Conservation (phyloP, 2,329 filamentous ascomycete species). For the Penicillium sp. region DNA sequence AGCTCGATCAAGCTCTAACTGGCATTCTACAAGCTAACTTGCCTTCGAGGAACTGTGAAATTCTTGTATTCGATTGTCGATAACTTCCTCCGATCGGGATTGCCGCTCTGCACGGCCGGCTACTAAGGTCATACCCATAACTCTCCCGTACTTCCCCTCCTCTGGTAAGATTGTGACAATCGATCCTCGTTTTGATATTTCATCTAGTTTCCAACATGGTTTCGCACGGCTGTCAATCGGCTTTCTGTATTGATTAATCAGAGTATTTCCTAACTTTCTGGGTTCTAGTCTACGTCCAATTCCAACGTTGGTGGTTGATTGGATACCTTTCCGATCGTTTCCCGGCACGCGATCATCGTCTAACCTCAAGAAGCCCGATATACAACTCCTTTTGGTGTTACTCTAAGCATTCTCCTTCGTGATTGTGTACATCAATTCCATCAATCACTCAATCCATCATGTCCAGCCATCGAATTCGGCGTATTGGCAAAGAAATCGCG, state of each 20-base stretch:
- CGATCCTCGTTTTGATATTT: neutral
- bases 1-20: neutral
- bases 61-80: neutral
- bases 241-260: neutral
- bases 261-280: neutral
- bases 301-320: neutral
- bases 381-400: no score
- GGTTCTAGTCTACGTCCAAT: neutral
- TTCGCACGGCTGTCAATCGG: no score
- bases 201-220: neutral
- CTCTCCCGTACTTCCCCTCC: slow-evolving; percentile 25
- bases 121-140: slow-evolving; percentile 1
- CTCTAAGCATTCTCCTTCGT: neutral
- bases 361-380: neutral
- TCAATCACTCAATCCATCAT: slow-evolving; percentile 42
- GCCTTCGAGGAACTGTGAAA: neutral
- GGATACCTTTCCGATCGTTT: no score
- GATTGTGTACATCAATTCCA: slow-evolving; percentile 1
- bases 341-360: neutral
- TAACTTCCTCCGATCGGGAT: neutral
- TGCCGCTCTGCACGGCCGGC: neutral
- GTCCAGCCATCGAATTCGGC: slow-evolving; percentile 61
- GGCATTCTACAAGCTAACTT: neutral
- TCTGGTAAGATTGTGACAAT: slow-evolving; percentile 18
- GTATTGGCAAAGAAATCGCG: slow-evolving; percentile 55